Evolutionary conservation across 257 asterid genomes (phyloP), one percentile per base, ranked within the genome.

Genomic region (Jacaranda mimosifolia): DNA sequence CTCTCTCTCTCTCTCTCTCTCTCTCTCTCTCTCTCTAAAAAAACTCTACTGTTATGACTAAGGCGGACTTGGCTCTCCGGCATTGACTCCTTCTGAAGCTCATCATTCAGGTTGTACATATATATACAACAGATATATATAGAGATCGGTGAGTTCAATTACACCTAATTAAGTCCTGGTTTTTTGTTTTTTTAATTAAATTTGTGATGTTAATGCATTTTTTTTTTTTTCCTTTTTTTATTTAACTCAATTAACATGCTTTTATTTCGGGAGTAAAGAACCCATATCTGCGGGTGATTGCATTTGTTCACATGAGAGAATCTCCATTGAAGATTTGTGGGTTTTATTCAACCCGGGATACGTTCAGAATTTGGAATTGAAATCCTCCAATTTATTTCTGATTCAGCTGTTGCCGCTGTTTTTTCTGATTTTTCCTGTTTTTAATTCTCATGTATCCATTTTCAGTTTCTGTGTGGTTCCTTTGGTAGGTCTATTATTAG

Each of bases 41-140:
- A 56, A 80, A 76, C 70, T 72, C 72, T 63, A 65, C 82, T 68
- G 74, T 74, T 77, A 59, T 69, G 80, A 84, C 84, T 82, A 75
- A 52, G 89, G 81, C 79, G 80, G 90, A 77, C 89, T 84, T 77
- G 70, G 78, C 81, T 85, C 83, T 89, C 92, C 84, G 91, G 92
- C 94, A 89, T 88, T 91, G 93, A 89, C 90, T 75, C 76, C 53
- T 63, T 73, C 82, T 67, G 73, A 62, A 60, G 82, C 57, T 72
- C 79, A 45, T 77, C 70, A 58, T 74, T 83, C 83, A 82, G 80
- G 89, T 80, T 70, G 76, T 71, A 55, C 64, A 42, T 42, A 42
- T 42, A 70, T 71, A 69, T 56, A 72, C 62, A 57, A 63, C 62
- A 55, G 76, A 71, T 79, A 71, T 52, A 14, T 17, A 48, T 51